Evolutionary conservation across 2,329 filamentous ascomycete genomes (phyloP).

Genomic region (Trichoderma hamatum): DNA sequence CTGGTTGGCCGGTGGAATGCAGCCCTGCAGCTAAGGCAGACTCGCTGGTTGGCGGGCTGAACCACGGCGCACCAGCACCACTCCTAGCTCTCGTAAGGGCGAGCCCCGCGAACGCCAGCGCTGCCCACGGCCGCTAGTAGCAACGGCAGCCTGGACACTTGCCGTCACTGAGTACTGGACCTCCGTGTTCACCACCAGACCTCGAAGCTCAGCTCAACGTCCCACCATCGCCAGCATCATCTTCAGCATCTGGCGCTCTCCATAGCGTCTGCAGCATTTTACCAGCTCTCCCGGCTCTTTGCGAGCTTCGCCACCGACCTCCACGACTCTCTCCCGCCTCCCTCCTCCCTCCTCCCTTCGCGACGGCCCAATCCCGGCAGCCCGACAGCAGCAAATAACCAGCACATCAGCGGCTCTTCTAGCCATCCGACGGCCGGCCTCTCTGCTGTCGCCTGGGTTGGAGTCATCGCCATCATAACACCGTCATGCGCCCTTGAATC

Average conservation of each 20-base stretch:
- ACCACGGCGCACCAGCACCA: neutral
- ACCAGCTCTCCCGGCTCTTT: neutral
- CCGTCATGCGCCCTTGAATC: conserved; percentile 46
- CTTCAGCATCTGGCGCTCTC: neutral
- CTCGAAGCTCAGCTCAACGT: neutral
- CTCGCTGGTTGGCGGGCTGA: conserved; percentile 14
- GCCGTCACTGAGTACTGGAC: conserved; percentile 5
- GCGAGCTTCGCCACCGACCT: neutral
- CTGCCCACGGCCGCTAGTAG: conserved; percentile 4
- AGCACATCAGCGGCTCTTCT: neutral
- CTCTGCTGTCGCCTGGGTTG: conserved; percentile 23
- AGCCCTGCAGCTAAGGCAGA: conserved; percentile 16
- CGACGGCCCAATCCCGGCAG: conserved; percentile 22
- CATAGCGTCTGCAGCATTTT: neutral
- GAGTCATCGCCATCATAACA: conserved; percentile 28
- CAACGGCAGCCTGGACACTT: conserved; percentile 15
- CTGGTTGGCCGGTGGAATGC: conserved; percentile 16
- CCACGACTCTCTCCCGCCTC: neutral
- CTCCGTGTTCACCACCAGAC: conserved; percentile 18
- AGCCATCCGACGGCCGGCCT: conserved; percentile 22
- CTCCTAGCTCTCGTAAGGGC: neutral
- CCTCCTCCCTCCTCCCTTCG: neutral
- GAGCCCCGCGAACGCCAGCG: conserved; percentile 16
- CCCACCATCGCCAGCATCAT: neutral
- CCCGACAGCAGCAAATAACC: conserved; percentile 20